phyloP scores from a whole-genome alignment of 139 green algal species.

The Chlorella sorokiniana region DNA sequence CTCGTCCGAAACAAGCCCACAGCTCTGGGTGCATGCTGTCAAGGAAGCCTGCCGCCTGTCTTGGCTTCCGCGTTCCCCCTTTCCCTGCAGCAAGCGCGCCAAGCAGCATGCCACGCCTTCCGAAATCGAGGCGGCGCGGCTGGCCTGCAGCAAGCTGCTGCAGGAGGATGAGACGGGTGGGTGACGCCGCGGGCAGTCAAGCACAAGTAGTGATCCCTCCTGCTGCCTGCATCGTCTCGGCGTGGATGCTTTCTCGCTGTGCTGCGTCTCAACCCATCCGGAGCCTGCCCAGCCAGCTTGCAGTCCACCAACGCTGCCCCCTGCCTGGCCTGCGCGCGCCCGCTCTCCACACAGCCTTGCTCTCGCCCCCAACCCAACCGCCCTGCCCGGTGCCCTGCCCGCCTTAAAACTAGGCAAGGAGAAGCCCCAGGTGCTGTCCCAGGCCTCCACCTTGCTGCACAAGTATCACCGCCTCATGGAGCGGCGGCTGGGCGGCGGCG shows the following conservation, averaged over 20 bases:
- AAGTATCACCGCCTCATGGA: background rate
- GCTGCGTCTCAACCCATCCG: no score
- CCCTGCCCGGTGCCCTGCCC: background rate
- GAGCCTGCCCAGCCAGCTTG: no score
- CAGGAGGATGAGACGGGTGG: background rate
- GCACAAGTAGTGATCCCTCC: no score
- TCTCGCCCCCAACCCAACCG: no score
- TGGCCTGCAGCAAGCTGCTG: constrained; percentile 11
- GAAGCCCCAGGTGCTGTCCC: background rate
- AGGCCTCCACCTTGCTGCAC: constrained; percentile 16
- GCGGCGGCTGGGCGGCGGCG: background rate
- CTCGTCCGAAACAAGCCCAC: no score
- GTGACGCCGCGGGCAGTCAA: no score
- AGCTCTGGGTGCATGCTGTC: no score
- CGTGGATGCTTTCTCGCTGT: background rate
- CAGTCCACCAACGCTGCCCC: no score
- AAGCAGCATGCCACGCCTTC: constrained; percentile 30
- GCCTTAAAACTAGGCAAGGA: background rate
- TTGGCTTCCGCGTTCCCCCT: background rate
- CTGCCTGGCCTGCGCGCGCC: no score
- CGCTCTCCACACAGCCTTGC: no score
- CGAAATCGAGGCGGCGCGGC: constrained; percentile 15
- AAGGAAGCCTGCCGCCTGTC: background rate
- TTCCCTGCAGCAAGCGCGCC: constrained; percentile 9
- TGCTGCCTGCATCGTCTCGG: background rate